phyloP scores from a whole-genome alignment of 164 flowering plant species.

The Nymphaea colorata region DNA sequence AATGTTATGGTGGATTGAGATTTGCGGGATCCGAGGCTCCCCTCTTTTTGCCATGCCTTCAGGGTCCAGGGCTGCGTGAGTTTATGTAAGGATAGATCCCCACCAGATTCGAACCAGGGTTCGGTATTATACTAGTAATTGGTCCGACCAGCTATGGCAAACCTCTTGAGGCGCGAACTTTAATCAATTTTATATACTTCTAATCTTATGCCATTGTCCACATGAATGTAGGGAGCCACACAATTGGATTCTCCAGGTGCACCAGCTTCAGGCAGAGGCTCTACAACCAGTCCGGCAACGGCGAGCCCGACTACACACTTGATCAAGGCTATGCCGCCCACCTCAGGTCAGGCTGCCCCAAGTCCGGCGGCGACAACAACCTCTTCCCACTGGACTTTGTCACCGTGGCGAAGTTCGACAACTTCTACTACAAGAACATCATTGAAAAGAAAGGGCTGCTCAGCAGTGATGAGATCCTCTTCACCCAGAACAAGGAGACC shows the following conservation, averaged over 20 bases:
- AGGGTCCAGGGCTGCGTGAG: too few relatives aligned
- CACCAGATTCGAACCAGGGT: neutral
- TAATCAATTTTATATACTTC: neutral
- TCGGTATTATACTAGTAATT: neutral
- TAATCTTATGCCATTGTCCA: neutral
- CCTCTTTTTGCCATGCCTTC: neutral
- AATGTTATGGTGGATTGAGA: neutral
- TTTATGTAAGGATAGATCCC: too few relatives aligned
- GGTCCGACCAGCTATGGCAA: neutral
- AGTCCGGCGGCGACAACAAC: constrained; percentile 88
- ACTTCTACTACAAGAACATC: constrained; percentile 76
- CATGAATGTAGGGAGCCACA: constrained; percentile 72
- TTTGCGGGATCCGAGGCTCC: neutral
- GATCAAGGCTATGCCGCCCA: constrained; percentile 55
- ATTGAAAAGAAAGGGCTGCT: constrained; percentile 59
- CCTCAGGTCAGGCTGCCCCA: constrained; percentile 57
- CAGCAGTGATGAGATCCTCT: constrained; percentile 67
- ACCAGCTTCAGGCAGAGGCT: constrained; percentile 89
- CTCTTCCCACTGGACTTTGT: constrained; percentile 62
- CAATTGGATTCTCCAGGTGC: constrained; percentile 83
- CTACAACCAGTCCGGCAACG: constrained; percentile 85
- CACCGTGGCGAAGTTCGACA: constrained; percentile 63
- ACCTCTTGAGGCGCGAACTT: neutral
- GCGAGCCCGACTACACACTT: constrained; percentile 49
- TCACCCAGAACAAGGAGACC: constrained; percentile 40